Conservation (phyloP, 2,329 filamentous ascomycete genomes). For the Ophiostoma piceae region DNA sequence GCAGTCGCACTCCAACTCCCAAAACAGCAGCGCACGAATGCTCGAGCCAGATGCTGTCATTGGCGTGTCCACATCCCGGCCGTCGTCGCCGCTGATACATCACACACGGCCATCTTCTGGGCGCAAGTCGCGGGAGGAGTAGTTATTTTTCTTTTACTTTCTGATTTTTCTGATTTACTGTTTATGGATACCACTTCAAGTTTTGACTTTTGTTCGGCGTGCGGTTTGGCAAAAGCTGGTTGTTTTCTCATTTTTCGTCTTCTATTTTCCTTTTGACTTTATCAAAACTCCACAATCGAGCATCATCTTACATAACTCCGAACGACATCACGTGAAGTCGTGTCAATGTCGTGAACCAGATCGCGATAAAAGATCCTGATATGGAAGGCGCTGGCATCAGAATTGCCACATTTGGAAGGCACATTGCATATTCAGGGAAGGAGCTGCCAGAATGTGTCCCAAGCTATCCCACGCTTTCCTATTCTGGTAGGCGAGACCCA, state of each 20-base stretch:
- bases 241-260: background rate
- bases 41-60: constrained; percentile 38
- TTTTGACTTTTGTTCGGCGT: background rate
- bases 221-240: background rate
- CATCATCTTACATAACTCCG: background rate
- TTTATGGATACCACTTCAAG: background rate
- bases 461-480: background rate
- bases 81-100: constrained; percentile 41
- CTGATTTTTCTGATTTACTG: background rate
- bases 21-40: constrained; percentile 25
- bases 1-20: background rate
- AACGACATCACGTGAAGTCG: constrained; percentile 18
- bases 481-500: background rate
- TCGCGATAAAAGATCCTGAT: background rate
- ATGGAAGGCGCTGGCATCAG: background rate
- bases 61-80: constrained; percentile 44
- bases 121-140: constrained; percentile 39
- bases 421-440: background rate
- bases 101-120: constrained; percentile 37
- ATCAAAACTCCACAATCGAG: background rate
- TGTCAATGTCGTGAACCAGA: constrained; percentile 15
- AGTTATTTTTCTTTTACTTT: background rate
- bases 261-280: background rate
- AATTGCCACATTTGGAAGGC: background rate
- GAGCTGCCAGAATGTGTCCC: background rate